phyloP scores from a whole-genome alignment of 2,329 filamentous ascomycete species.

The Colletotrichum neosansevieriae region DNA sequence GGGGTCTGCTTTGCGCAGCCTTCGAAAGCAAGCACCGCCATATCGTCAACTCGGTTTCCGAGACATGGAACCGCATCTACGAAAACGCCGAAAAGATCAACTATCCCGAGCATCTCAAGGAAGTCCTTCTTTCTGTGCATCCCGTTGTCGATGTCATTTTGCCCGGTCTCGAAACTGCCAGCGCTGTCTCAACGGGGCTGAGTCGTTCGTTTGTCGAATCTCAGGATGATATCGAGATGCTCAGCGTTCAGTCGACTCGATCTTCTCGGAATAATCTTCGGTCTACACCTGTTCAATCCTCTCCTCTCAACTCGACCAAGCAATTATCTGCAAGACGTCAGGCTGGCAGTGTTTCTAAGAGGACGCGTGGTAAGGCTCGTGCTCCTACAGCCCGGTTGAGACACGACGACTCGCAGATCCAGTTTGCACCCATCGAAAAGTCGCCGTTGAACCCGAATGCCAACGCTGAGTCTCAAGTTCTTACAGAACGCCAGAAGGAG shows the following conservation, averaged over 20 bases:
- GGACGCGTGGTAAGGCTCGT: constrained; percentile 18
- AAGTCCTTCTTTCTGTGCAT: constrained; percentile 71
- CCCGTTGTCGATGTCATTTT: constrained; percentile 62
- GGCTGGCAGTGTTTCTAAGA: constrained; percentile 43
- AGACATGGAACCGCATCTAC: constrained; percentile 78
- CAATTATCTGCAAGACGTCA: constrained; percentile 46
- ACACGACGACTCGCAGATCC: constrained; percentile 86
- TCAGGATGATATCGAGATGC: constrained; percentile 56
- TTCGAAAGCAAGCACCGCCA: constrained; percentile 69
- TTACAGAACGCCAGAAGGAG: constrained; percentile 85
- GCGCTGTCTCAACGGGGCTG: constrained; percentile 54
- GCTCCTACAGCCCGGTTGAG: constrained; percentile 66
- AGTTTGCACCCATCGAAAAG: constrained; percentile 78
- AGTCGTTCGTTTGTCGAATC: constrained; percentile 60
- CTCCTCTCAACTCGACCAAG: constrained; percentile 51
- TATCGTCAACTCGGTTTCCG: constrained; percentile 63
- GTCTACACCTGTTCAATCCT: constrained; percentile 41
- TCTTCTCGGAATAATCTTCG: constrained; percentile 43
- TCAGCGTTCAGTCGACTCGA: constrained; percentile 43
- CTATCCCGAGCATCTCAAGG: constrained; percentile 75
- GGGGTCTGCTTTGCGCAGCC: constrained; percentile 65
- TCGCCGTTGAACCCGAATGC: constrained; percentile 61
- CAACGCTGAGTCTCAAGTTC: constrained; percentile 73
- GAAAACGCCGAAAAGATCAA: constrained; percentile 68
- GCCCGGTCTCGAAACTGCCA: constrained; percentile 57